Conservation (phyloP, 1,284 basidiomycete genomes). For the Puccinia horiana region DNA sequence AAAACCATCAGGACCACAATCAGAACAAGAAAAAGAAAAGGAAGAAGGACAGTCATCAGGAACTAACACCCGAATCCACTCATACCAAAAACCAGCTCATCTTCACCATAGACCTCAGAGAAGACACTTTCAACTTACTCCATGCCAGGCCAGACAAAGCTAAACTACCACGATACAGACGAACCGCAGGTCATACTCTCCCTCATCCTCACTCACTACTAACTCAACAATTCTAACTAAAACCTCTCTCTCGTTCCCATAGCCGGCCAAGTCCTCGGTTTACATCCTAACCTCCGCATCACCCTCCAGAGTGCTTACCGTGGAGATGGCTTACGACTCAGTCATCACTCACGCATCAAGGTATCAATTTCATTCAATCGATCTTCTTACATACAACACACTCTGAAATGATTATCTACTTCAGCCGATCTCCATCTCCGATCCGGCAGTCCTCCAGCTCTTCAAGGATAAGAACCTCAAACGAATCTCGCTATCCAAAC, state of each 20-base stretch:
- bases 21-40: neutral
- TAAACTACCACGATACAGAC: constrained; percentile 42
- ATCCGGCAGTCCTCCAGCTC: constrained; percentile 38
- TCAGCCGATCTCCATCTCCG: constrained; percentile 25
- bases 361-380: neutral
- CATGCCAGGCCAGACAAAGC: constrained; percentile 23
- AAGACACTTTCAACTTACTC: constrained; percentile 47
- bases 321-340: constrained; percentile 42
- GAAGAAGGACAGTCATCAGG: neutral
- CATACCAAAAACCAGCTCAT: constrained; percentile 12
- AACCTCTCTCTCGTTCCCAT: neutral
- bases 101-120: constrained; percentile 28
- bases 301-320: constrained; percentile 32
- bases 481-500: constrained; percentile 23
- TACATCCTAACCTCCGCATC: constrained; percentile 27
- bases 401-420: no score
- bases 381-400: no score
- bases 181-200: constrained; percentile 19
- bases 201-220: neutral
- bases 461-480: constrained; percentile 45
- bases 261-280: constrained; percentile 33
- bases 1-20: neutral
- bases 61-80: neutral
- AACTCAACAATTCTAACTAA: neutral
- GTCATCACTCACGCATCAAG: constrained; percentile 16